Evolutionary conservation across 2,329 filamentous ascomycete species (phyloP).

Genomic region (Cercospora sesami): DNA sequence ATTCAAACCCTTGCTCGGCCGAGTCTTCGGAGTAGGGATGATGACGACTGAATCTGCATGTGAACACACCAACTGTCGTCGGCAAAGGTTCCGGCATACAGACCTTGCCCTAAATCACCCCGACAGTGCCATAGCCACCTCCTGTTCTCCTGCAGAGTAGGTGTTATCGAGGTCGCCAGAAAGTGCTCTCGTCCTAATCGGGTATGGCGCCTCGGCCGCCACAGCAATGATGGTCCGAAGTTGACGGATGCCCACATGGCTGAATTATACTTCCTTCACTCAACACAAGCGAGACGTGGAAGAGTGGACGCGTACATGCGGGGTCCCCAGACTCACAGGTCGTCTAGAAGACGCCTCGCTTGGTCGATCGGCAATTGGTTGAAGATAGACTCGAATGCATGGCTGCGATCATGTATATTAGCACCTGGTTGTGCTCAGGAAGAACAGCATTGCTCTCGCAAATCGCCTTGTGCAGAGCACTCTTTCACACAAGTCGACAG

Average conservation of each 20-base stretch:
- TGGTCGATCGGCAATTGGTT: neutral
- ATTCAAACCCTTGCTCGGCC: neutral
- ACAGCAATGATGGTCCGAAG: neutral
- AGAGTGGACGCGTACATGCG: neutral
- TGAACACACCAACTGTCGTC: neutral
- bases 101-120: neutral
- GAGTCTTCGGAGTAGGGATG: neutral
- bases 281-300: neutral
- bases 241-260: neutral
- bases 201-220: neutral
- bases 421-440: constrained; percentile 3
- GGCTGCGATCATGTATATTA: neutral
- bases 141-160: neutral
- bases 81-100: neutral
- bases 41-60: neutral
- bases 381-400: neutral
- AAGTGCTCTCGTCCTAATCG: neutral
- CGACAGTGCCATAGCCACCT: neutral
- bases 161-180: neutral
- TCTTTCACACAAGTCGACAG: neutral
- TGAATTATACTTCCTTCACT: neutral
- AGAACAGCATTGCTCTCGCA: neutral
- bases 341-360: neutral
- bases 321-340: neutral
- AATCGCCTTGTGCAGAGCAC: neutral